Base-by-base conservation (phyloP, 2,329 filamentous ascomycete species). In the Arthrobotrys entomopaga region DNA sequence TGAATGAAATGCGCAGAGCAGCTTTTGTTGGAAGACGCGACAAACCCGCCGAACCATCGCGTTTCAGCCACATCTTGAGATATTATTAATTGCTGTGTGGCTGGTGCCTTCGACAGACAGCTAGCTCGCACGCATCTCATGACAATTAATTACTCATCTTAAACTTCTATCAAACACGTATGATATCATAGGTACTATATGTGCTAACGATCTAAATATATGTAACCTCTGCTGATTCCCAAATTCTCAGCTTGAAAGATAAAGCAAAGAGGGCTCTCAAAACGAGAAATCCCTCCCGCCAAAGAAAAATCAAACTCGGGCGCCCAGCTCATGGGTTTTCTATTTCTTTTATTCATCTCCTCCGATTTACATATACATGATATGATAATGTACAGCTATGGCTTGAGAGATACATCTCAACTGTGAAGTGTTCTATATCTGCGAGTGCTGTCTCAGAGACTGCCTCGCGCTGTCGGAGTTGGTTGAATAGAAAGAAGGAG, bases 161-260 rank as follows among this genome's bases (percentile, higher is more conserved):
- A n/a, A n/a, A n/a, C n/a, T n/a, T n/a, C n/a, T n/a, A n/a, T n/a
- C n/a, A n/a, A n/a, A n/a, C n/a, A n/a, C n/a, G n/a, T n/a, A n/a
- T n/a, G n/a, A n/a, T n/a, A n/a, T n/a, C n/a, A n/a, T n/a, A n/a
- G 1, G 42, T 46, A 46, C 10, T n/a, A 40, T 42, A 50, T 34
- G 48, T 20, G 38, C 42, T 15, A 46, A 46, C 8, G 7, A 13
- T 16, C 6, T 8, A 19, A 46, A 46, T n/a, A 19, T 15, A 75
- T 75, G 71, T 75, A 75, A 75, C 71, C 71, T 48, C 71, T 69
- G 71, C 71, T 75, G 71, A 75, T 75, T 75, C 71, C 71, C 71
- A 69, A 75, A 67, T 75, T 75, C 52, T 75, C 71, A 75, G 63
- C 38, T 52, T 67, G 49, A 75, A 67, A 34, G 29, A 54, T 64